Base-by-base conservation (phyloP, 768 basidiomycete species). In the Fibroporia radiculosa region DNA sequence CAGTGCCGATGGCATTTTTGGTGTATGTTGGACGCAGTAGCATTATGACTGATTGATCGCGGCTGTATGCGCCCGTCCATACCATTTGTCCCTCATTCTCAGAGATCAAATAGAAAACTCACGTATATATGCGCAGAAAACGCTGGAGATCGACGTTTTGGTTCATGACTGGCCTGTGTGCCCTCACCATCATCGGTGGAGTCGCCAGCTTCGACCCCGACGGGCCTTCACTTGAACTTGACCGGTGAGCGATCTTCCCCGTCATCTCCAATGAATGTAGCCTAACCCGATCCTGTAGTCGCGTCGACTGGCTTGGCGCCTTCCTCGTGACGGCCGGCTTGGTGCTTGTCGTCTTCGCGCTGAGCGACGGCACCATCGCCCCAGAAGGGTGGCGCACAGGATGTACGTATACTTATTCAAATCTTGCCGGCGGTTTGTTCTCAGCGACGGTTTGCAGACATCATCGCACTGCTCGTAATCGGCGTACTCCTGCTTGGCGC, bases 281-380 rank as follows among this genome's bases (percentile, higher is more conserved):
- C 53, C 6, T 69, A 71, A 43, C 33, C 26, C 6, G 14, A n/a
- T 14, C 11, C 11, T 16, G 4, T 35, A 52, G 66, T 20, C 68
- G 79, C 0, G 70, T 91, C 0, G 90, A 93, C 48, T 90, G 86
- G 85, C 61, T 85, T 16, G 90, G 90, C 2, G 83, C 82, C 0
- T 60, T 71, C 13, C 60, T 91, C 12, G 63, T 78, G 43, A 87
- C 85, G 0, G 59, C 66, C 0, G 86, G 84, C 0, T 64, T 91
- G 25, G 74, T 83, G 1, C 62, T 91, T 0, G 69, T 92, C 49
- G 70, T 82, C 6, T 91, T 89, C 53, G 79, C 81, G 0, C 72
- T 93, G 3, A 77, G 80, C 38, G 76, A 85, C 50, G 85, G 78
- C 5, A 70, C 70, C n/a, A 63, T 70, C 14, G 82, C 78, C 3